These are phyloP conservation scores for Phytophthora sp. DNA, from an alignment of 352 stramenopile species.

Conservation along the genomic window DNA sequence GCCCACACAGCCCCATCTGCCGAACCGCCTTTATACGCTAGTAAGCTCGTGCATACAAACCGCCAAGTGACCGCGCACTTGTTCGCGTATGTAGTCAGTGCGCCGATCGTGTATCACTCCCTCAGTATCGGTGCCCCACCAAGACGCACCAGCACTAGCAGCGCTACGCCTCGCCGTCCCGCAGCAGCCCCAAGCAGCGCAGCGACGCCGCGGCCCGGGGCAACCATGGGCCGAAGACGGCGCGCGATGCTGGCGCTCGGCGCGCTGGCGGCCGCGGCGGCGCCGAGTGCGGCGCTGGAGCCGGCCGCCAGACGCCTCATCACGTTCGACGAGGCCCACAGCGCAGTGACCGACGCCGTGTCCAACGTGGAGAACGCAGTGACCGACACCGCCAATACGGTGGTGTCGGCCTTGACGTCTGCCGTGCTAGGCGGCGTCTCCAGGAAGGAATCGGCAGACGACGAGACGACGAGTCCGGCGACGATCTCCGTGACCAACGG, in stretches of 20 bases:
- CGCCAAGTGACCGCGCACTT: neutral
- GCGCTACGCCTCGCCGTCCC: conserved; percentile 12
- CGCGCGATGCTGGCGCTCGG: conserved; percentile 22
- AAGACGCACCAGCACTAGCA: conserved; percentile 1
- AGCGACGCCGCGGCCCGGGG: conserved; percentile 4
- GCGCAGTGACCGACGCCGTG: conserved; percentile 1
- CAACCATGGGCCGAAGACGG: conserved; percentile 30
- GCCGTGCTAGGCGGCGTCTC: conserved; percentile 2
- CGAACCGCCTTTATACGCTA: too few relatives aligned
- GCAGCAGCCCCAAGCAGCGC: neutral
- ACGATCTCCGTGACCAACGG: conserved; percentile 11
- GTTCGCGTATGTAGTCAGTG: conserved; percentile 1
- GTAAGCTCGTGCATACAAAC: too few relatives aligned
- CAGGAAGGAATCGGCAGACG: conserved; percentile 1
- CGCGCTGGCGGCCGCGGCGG: conserved; percentile 10
- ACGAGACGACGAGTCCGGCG: conserved; percentile 6
- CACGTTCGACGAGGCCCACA: conserved; percentile 26
- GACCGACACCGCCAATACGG: neutral
- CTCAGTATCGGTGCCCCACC: conserved; percentile 11
- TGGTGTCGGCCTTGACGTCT: conserved; percentile 10
- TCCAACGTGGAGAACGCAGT: conserved; percentile 9
- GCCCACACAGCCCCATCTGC: neutral
- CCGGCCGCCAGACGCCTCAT: conserved; percentile 16
- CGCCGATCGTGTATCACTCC: neutral
- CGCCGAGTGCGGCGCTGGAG: conserved; percentile 16